Percentiles rank a stretch among this genome's conserved stretches.
Conservation (phyloP, 768 basidiomycete genomes). For the Tulasnella sp. region DNA sequence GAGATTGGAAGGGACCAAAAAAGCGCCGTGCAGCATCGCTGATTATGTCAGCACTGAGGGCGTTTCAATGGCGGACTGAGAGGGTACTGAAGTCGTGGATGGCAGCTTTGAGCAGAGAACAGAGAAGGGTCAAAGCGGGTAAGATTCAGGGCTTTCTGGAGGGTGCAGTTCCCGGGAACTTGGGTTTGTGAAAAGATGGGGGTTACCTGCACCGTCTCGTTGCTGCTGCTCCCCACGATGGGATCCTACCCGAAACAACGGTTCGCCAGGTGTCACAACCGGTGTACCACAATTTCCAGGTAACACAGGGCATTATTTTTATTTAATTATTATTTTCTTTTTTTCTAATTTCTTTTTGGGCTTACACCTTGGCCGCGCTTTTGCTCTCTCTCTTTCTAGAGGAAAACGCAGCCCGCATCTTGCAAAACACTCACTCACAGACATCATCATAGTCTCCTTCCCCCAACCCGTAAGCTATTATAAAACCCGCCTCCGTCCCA, state of each 20-base stretch:
- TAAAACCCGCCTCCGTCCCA: background rate
- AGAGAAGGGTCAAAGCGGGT: background rate
- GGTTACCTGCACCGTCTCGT: background rate
- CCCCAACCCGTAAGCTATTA: background rate
- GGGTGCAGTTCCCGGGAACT: background rate
- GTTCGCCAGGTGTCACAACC: background rate
- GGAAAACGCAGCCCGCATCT: background rate
- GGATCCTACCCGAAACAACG: background rate
- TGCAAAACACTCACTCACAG: conserved; percentile 12
- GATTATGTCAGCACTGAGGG: background rate
- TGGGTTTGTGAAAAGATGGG: background rate
- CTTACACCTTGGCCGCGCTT: background rate
- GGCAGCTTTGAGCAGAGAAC: background rate
- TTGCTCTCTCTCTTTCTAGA: background rate
- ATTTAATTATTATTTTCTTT: background rate
- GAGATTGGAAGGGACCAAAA: background rate
- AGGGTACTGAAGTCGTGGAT: background rate
- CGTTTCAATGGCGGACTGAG: background rate
- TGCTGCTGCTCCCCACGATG: background rate
- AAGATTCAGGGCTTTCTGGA: conserved; percentile 3
- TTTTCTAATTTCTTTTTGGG: background rate
- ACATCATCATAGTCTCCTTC: conserved; percentile 8
- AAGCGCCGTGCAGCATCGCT: background rate
- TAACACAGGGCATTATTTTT: background rate
- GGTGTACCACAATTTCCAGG: background rate